Percentiles rank a stretch among this genome's conserved stretches.
phyloP scores from a whole-genome alignment of 495 filamentous ascomycete species.

The Penicillium malachiteum region DNA sequence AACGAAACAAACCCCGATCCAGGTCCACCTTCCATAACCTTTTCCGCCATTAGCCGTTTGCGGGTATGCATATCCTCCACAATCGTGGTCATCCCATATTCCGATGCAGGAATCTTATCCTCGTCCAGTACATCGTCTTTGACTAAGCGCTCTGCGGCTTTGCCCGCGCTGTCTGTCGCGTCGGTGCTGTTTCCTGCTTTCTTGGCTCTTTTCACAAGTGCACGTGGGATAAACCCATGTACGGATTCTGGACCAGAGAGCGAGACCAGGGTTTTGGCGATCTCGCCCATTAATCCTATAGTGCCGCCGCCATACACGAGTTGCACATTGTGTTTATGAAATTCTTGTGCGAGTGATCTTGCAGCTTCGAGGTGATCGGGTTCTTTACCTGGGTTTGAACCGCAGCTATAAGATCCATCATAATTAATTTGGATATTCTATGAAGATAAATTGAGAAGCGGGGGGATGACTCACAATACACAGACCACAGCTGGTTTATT shows the following conservation, averaged over 20 bases:
- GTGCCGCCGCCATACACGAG: constrained; percentile 96
- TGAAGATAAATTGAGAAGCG: constrained; percentile 2
- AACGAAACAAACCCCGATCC: constrained; percentile 89
- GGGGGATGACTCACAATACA: constrained; percentile 69
- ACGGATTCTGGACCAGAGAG: constrained; percentile 80
- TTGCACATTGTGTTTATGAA: constrained; percentile 70
- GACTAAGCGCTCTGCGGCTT: constrained; percentile 37
- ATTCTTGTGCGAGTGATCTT: constrained; percentile 66
- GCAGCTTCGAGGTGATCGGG: constrained; percentile 73
- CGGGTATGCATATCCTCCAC: constrained; percentile 94
- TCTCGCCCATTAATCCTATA: constrained; percentile 88
- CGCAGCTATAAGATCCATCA: constrained; percentile 54
- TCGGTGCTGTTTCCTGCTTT: constrained; percentile 46
- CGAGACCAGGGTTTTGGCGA: constrained; percentile 79
- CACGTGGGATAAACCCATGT: constrained; percentile 87
- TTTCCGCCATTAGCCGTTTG: constrained; percentile 86
- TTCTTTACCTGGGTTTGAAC: constrained; percentile 66
- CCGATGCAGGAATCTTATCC: constrained; percentile 58
- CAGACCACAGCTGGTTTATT: constrained; percentile 62
- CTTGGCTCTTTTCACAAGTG: constrained; percentile 68
- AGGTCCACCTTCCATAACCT: constrained; percentile 75
- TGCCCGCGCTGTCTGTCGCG: constrained; percentile 24
- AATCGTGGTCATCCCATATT: constrained; percentile 81
- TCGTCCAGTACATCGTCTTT: constrained; percentile 21
- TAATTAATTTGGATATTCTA: background rate